These are phyloP conservation scores for Croton laevigatus DNA, from an alignment of 441 rosid genomes.

Conservation along the genomic window DNA sequence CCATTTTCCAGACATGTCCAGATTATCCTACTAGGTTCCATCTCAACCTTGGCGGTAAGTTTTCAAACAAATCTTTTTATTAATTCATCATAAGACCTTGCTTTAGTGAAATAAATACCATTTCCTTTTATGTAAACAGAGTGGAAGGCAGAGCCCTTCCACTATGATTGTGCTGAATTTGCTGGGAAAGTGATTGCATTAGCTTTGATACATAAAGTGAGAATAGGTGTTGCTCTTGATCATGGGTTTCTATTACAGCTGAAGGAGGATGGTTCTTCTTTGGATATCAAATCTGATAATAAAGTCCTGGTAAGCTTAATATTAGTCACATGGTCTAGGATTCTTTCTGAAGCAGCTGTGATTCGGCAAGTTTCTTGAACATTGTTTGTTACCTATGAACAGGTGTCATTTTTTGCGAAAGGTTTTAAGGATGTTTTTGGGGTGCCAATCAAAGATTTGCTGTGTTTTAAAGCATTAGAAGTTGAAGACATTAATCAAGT, in stretches of 20 bases:
- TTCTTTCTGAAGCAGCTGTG: too few species aligned
- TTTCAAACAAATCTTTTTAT: too few species aligned
- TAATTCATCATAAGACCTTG: too few species aligned
- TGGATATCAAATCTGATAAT: not conserved
- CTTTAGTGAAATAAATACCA: too few species aligned
- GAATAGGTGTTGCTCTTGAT: not conserved
- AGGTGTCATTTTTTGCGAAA: not conserved
- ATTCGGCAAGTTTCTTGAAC: not conserved
- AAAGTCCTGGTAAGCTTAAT: too few species aligned
- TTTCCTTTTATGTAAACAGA: not conserved
- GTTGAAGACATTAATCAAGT: slow-evolving; percentile 62
- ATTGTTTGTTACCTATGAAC: not conserved
- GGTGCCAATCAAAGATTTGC: too few species aligned
- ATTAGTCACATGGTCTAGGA: not conserved
- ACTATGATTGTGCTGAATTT: not conserved
- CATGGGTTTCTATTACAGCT: not conserved
- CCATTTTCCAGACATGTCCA: slow-evolving; percentile 53
- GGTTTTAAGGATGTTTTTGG: too few species aligned
- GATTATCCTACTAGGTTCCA: slow-evolving; percentile 66
- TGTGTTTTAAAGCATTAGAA: slow-evolving; percentile 30
- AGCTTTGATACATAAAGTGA: not conserved
- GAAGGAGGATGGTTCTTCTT: not conserved
- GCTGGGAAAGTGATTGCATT: slow-evolving; percentile 2
- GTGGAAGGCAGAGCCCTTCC: not conserved
- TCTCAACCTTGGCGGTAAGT: slow-evolving; percentile 60